Evolutionary conservation across 352 stramenopile species (phyloP).

Genomic region (Phytophthora pseudosyringae): DNA sequence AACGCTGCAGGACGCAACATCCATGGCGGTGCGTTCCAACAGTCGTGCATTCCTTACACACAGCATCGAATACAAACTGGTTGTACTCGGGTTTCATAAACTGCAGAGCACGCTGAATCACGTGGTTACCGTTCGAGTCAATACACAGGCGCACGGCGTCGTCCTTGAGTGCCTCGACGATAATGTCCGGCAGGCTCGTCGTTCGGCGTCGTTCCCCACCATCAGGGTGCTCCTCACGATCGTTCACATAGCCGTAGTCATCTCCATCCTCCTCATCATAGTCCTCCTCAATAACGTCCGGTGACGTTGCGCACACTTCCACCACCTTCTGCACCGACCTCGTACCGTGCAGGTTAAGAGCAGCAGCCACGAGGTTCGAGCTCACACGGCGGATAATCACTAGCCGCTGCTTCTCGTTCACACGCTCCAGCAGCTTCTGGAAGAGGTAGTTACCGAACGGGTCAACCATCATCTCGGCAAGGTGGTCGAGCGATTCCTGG

Average conservation of each 20-base stretch:
- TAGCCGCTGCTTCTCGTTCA: constrained; percentile 89
- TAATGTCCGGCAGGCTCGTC: constrained; percentile 84
- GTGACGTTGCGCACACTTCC: constrained; percentile 92
- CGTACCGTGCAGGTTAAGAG: constrained; percentile 98
- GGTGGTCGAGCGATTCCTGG: constrained; percentile 95
- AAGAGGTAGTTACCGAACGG: constrained; percentile 99
- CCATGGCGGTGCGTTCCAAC: constrained; percentile 97
- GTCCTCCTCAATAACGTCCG: constrained; percentile 66
- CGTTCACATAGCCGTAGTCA: constrained; percentile 35
- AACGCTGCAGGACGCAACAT: constrained; percentile 98
- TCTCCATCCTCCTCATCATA: constrained; percentile 48
- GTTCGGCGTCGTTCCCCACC: constrained; percentile 26
- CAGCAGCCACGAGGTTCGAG: constrained; percentile 94
- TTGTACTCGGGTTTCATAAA: constrained; percentile 95
- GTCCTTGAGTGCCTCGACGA: constrained; percentile 94
- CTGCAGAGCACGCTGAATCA: constrained; percentile 97
- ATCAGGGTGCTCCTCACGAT: constrained; percentile 26
- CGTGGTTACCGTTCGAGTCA: constrained; percentile 98
- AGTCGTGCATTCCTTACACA: constrained; percentile 94
- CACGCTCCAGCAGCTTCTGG: constrained; percentile 98
- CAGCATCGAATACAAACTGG: constrained; percentile 98
- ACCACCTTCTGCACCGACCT: constrained; percentile 99
- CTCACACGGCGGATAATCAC: constrained; percentile 95
- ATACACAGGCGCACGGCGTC: constrained; percentile 96
- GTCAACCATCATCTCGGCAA: constrained; percentile 98